Percentiles rank a stretch among this genome's conserved stretches.
Conservation (phyloP, 2,329 filamentous ascomycete genomes). For the Cladosporium sp. region DNA sequence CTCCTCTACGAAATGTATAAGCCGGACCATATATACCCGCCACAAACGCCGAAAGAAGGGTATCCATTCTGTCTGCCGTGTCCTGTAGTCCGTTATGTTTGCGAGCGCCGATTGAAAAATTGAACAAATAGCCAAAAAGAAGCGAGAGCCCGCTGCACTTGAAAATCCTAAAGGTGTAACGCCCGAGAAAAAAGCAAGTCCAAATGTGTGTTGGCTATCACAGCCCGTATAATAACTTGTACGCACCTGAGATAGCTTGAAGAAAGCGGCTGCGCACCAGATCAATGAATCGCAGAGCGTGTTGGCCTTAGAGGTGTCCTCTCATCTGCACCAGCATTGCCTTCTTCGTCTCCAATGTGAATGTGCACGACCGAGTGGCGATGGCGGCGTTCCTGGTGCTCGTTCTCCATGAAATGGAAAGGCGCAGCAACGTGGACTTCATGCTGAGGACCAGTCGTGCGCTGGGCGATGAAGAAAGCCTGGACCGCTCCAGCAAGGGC, state of each 20-base stretch:
- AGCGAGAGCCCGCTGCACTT: too few relatives aligned
- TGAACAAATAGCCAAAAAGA: too few relatives aligned
- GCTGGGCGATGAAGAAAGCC: slow-evolving; percentile 12
- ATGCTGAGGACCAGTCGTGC: slow-evolving; percentile 10
- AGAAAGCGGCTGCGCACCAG: too few relatives aligned
- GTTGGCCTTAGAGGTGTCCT: slow-evolving; percentile 11
- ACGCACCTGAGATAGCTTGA: too few relatives aligned
- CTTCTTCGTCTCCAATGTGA: background rate
- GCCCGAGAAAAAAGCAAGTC: too few relatives aligned
- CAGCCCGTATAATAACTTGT: too few relatives aligned
- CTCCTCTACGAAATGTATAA: background rate
- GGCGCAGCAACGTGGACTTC: slow-evolving; percentile 10
- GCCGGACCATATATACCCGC: background rate
- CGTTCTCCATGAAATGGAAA: slow-evolving; percentile 9
- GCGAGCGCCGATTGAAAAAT: too few relatives aligned
- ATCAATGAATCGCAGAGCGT: background rate
- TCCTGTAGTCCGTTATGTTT: background rate
- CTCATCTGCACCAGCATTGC: background rate
- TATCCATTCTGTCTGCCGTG: background rate
- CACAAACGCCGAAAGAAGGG: background rate
- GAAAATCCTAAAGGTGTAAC: too few relatives aligned
- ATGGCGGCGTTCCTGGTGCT: background rate
- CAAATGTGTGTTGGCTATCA: too few relatives aligned
- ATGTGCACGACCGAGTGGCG: slow-evolving; percentile 6
- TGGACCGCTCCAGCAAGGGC: slow-evolving; percentile 54